These are phyloP conservation scores for Spinacia oleracea DNA, from an alignment of 179 eudicot genomes.

Conservation along the genomic window DNA sequence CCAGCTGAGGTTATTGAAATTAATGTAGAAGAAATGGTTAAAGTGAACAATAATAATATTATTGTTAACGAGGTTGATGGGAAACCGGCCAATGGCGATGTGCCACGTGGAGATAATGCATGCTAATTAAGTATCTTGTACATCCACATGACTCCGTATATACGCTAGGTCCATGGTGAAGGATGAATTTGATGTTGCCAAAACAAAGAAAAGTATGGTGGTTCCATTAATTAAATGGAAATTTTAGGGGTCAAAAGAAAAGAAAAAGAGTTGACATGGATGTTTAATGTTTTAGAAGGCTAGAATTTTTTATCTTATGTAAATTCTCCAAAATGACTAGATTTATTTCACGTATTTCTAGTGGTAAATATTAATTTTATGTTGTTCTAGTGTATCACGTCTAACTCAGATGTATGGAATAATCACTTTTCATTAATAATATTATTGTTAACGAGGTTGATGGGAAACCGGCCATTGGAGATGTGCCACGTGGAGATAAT, in stretches of 20 bases:
- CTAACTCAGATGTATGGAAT: too few species aligned
- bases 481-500: slow-evolving; percentile 21
- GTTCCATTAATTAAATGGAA: neutral
- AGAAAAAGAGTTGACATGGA: too few species aligned
- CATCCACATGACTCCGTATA: neutral
- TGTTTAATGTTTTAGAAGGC: too few species aligned
- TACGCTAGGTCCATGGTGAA: too few species aligned
- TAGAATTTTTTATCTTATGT: too few species aligned
- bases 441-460: neutral
- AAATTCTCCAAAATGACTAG: too few species aligned
- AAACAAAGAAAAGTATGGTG: neutral
- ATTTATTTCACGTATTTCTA: too few species aligned
- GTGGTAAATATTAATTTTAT: too few species aligned
- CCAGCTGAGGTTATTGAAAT: slow-evolving; percentile 20
- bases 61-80: neutral
- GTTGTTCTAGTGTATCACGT: too few species aligned
- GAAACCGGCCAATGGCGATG: neutral
- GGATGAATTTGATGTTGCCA: neutral
- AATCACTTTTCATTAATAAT: too few species aligned
- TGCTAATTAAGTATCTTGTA: slow-evolving; percentile 8
- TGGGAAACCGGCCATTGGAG: neutral
- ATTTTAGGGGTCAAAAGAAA: too few species aligned
- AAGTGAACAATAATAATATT: neutral
- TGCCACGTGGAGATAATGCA: slow-evolving; percentile 24
- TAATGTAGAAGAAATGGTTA: slow-evolving; percentile 24